Evolutionary conservation across 371 early-diverging fungal genomes (phyloP), one percentile per base, ranked within the genome.

Genomic region (Mucor velutinosus): DNA sequence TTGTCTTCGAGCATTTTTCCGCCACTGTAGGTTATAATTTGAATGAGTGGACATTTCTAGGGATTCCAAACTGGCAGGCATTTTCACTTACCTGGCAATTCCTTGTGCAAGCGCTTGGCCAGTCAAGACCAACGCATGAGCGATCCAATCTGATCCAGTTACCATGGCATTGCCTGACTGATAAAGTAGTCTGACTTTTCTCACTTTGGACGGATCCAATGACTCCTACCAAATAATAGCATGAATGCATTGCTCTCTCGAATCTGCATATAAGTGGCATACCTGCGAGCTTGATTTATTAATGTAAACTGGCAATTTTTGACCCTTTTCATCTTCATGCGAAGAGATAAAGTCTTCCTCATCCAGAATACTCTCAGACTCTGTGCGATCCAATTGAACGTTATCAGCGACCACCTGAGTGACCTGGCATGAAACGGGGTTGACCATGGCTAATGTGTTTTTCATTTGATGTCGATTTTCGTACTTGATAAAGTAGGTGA

Each of bases 401-500:
- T 80, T 69, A 57, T 67, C 58, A 15, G 78, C 78, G 33, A 80
- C 74, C 3, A 80, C 72, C 32, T 76, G 65, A n/a, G 76, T 80
- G 1, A 80, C 76, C 61, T 80, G 43, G 41, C 78, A 74, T 15
- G 78, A 70, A 17, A 63, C 60, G 1, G 78, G 78, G 59, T 78
- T 69, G 45, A 80, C 64, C 61, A 74, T 69, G 25, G 78, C 81
- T 17, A 80, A 45, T 7, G 75, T 76, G 43, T 80, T 78, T 21
- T 76, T 72, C 68, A 80, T 68, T 37, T 71, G 66, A 58, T 79
- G 79, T 43, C 79, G 67, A 45, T 76, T 79, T 55, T 76, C 77
- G 19, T 76, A 74, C 21, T 75, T 76, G 6, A 79, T 79, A 62
- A 74, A 79, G 39, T 70, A 76, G 4, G 77, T 76, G 5, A 79